Conservation (phyloP, 805 yeast genomes). For the Schwanniomyces pseudopolymorphus region DNA sequence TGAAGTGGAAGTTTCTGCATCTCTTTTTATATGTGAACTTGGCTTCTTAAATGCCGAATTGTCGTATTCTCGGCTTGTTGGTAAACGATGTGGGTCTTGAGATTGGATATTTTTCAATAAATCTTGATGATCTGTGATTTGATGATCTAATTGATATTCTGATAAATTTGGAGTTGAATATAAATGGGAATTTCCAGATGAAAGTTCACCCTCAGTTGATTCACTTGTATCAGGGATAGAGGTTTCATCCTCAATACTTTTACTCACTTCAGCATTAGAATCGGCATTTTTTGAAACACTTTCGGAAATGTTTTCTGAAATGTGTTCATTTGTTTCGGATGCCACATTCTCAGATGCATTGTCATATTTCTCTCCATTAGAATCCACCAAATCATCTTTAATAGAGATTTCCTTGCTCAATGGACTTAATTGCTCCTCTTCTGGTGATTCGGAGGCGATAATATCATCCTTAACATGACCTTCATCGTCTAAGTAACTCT, state of each 20-base stretch:
- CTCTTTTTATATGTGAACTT: conserved; percentile 1
- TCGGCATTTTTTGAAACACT: neutral
- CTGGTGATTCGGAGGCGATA: conserved; percentile 28
- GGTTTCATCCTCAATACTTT: neutral
- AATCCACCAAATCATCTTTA: conserved; percentile 7
- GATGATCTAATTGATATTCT: conserved; percentile 43
- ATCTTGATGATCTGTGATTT: conserved; percentile 36
- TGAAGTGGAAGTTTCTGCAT: neutral
- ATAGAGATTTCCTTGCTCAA: conserved; percentile 1
- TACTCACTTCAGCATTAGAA: neutral
- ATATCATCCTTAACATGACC: conserved; percentile 52
- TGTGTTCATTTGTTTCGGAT: neutral
- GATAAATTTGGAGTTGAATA: conserved; percentile 46
- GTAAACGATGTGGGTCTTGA: conserved; percentile 33
- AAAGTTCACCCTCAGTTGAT: neutral
- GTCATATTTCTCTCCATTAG: conserved; percentile 6
- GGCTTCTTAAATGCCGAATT: conserved; percentile 1
- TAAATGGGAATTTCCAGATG: conserved; percentile 4
- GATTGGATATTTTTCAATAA: conserved; percentile 35
- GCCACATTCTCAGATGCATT: neutral
- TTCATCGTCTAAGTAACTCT: conserved; percentile 48
- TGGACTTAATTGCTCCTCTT: conserved; percentile 7
- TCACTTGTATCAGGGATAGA: neutral
- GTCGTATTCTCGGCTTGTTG: conserved; percentile 8
- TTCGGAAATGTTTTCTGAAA: no score